phyloP scores from a whole-genome alignment of 176 grass and related monocot genomes.

The Paspalum vaginatum region DNA sequence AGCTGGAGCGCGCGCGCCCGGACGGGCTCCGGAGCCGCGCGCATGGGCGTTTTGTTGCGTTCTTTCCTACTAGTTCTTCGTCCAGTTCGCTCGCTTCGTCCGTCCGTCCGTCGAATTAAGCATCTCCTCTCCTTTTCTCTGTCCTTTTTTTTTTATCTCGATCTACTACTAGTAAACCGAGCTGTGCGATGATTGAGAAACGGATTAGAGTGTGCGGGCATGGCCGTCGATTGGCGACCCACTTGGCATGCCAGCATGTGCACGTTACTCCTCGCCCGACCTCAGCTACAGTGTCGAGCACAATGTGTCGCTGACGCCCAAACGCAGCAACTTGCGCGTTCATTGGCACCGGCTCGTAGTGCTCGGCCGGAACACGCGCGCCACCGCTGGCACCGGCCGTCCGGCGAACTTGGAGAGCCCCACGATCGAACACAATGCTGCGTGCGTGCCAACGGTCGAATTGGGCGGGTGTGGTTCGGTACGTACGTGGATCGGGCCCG shows the following conservation, averaged over 20 bases:
- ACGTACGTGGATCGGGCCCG: background rate
- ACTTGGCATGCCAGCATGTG: constrained; percentile 6
- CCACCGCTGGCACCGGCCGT: background rate
- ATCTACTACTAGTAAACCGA: too few species aligned
- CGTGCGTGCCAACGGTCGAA: constrained; percentile 22
- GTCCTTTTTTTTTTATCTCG: too few species aligned
- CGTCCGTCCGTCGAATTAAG: too few species aligned
- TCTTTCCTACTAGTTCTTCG: too few species aligned
- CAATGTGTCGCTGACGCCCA: too few species aligned
- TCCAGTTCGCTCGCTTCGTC: too few species aligned
- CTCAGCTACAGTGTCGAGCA: background rate
- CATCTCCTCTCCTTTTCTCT: too few species aligned
- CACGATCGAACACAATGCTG: background rate
- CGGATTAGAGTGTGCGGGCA: constrained; percentile 2
- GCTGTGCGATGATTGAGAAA: too few species aligned
- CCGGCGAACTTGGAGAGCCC: background rate
- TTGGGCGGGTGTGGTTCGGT: background rate
- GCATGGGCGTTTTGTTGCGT: background rate
- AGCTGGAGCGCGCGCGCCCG: background rate
- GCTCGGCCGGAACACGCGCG: too few species aligned
- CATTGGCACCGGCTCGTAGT: too few species aligned
- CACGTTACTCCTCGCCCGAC: background rate
- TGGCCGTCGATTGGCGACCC: background rate
- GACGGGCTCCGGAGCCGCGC: background rate
- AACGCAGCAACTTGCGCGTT: too few species aligned